Evolutionary conservation across 2,329 filamentous ascomycete genomes (phyloP).

Genomic region (Aschersonia sp.): DNA sequence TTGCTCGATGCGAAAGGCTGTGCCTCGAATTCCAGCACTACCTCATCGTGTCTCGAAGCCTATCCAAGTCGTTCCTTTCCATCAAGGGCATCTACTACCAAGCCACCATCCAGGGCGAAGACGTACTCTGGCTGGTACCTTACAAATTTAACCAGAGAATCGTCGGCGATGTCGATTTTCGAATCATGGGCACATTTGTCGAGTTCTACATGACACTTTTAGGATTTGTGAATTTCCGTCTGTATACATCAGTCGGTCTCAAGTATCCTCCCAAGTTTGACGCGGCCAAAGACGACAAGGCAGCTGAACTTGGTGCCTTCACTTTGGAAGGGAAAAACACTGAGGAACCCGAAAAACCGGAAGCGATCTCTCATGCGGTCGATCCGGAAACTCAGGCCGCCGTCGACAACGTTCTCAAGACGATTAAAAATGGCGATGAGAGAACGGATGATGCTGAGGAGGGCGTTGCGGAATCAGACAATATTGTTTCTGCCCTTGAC

Average conservation of each 20-base stretch:
- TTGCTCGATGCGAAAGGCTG: slow-evolving; percentile 84
- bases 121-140: slow-evolving; percentile 91
- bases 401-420: slow-evolving; percentile 54
- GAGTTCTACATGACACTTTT: slow-evolving; percentile 97
- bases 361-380: slow-evolving; percentile 31
- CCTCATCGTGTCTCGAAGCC: slow-evolving; percentile 77
- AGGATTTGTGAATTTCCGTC: slow-evolving; percentile 87
- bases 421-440: slow-evolving; percentile 42
- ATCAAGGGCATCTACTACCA: slow-evolving; percentile 99
- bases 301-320: slow-evolving; percentile 82
- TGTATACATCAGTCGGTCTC: slow-evolving; percentile 82
- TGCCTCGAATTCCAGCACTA: slow-evolving; percentile 97
- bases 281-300: slow-evolving; percentile 69
- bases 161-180: slow-evolving; percentile 88
- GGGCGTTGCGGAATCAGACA: slow-evolving; percentile 20
- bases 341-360: slow-evolving; percentile 38
- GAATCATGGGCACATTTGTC: slow-evolving; percentile 98
- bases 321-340: slow-evolving; percentile 62
- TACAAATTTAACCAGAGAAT: slow-evolving; percentile 97
- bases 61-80: slow-evolving; percentile 92
- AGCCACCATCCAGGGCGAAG: slow-evolving; percentile 91
- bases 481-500: slow-evolving; percentile 51
- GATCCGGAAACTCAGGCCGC: slow-evolving; percentile 50
- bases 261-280: slow-evolving; percentile 97
- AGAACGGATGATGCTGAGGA: slow-evolving; percentile 22